Evolutionary conservation across 1,139 yeast genomes (phyloP).

Genomic region (Lodderomyces orthopsilosis): DNA sequence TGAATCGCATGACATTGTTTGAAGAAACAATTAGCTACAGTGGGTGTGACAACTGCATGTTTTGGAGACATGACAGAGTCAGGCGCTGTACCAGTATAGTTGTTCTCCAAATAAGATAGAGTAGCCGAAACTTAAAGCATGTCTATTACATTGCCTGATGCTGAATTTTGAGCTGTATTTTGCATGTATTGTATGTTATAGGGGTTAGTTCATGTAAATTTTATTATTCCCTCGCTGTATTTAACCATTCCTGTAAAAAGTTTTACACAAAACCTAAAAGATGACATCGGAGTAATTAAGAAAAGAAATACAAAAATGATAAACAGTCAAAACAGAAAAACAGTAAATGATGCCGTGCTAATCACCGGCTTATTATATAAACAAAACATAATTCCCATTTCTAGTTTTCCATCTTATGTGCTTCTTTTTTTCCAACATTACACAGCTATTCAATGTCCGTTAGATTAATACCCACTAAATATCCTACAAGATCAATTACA

Average conservation of each 20-base stretch:
- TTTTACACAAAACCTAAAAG: not conserved
- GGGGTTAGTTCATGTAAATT: too few species aligned
- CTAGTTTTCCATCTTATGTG: not conserved
- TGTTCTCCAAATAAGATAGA: not conserved
- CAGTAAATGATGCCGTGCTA: not conserved
- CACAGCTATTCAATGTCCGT: slow-evolving; percentile 2
- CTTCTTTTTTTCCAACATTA: not conserved
- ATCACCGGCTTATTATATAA: not conserved
- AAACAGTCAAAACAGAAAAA: not conserved
- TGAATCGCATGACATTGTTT: not conserved
- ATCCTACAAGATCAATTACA: not conserved
- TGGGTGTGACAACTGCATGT: too few species aligned
- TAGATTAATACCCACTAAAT: slow-evolving; percentile 1
- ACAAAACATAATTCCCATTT: not conserved
- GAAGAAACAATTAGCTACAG: too few species aligned
- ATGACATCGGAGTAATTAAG: not conserved
- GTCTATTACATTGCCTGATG: not conserved
- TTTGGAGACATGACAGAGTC: not conserved
- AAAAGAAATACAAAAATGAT: not conserved
- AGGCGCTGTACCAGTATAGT: not conserved
- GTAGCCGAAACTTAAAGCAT: not conserved
- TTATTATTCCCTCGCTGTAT: not conserved
- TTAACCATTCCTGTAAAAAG: not conserved
- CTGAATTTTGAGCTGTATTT: too few species aligned
- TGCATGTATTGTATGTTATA: too few species aligned